phyloP scores from a whole-genome alignment of 2,329 filamentous ascomycete genomes.

The Penicillium sp. region DNA sequence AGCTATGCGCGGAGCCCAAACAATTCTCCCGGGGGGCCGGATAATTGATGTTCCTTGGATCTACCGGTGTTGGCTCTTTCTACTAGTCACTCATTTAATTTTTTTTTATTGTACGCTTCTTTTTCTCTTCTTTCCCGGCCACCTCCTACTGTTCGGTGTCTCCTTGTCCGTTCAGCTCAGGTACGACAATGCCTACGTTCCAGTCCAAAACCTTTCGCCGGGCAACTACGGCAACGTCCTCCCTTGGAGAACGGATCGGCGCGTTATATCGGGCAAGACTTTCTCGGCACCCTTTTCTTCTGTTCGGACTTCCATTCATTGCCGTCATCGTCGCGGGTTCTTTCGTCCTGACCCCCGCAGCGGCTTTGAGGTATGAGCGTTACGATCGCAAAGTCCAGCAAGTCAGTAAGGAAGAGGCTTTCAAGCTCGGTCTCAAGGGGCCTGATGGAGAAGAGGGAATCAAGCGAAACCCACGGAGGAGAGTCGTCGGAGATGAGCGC shows the following conservation, averaged over 20 bases:
- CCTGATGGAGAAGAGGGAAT: conserved; percentile 76
- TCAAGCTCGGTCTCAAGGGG: conserved; percentile 70
- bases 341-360: conserved; percentile 91
- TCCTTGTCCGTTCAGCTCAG: neutral
- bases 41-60: conserved; percentile 17
- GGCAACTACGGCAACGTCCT: conserved; percentile 45
- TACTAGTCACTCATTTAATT: neutral
- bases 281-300: conserved; percentile 76
- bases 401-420: conserved; percentile 79
- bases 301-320: conserved; percentile 94
- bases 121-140: neutral
- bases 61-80: neutral
- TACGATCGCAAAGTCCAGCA: conserved; percentile 87
- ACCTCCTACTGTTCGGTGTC: neutral
- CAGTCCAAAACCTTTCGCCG: conserved; percentile 69
- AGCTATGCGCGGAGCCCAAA: conserved; percentile 15
- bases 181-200: conserved; percentile 59
- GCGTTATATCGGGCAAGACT: conserved; percentile 74
- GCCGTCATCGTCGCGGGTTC: conserved; percentile 85
- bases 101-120: neutral
- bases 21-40: conserved; percentile 21
- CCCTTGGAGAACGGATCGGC: conserved; percentile 67
- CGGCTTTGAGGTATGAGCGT: conserved; percentile 88
- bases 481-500: conserved; percentile 42
- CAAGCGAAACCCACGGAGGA: conserved; percentile 45